Percentiles rank a stretch among this genome's conserved stretches.
Conservation (phyloP, 495 filamentous ascomycete genomes). For the Aspergillus baeticus region DNA sequence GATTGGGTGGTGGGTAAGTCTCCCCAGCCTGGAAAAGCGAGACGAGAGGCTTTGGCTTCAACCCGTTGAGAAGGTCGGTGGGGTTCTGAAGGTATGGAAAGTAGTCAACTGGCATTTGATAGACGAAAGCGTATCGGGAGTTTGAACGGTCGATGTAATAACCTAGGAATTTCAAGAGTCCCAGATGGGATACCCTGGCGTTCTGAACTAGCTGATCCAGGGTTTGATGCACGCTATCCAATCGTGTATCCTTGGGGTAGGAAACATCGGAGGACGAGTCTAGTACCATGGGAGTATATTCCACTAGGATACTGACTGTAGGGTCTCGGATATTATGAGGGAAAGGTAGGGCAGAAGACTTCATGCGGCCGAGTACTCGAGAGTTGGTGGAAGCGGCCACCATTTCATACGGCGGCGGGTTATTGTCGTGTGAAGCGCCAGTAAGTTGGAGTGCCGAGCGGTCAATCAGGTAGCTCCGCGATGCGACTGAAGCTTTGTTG, state of each 20-base stretch:
- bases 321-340: constrained; percentile 36
- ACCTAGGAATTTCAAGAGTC: constrained; percentile 73
- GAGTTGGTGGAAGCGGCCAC: constrained; percentile 45
- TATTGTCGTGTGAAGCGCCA: constrained; percentile 42
- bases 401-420: constrained; percentile 47
- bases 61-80: constrained; percentile 38
- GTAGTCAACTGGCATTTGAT: constrained; percentile 69
- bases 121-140: constrained; percentile 78
- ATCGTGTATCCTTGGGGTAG: constrained; percentile 25
- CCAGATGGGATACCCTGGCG: constrained; percentile 55
- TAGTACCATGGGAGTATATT: constrained; percentile 46
- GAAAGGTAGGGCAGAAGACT: constrained; percentile 39
- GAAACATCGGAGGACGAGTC: constrained; percentile 31
- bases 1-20: constrained; percentile 49
- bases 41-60: constrained; percentile 46
- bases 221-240: constrained; percentile 42
- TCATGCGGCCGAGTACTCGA: constrained; percentile 46
- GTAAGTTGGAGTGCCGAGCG: constrained; percentile 44
- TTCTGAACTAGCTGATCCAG: constrained; percentile 48
- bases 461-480: constrained; percentile 39
- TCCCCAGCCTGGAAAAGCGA: constrained; percentile 48
- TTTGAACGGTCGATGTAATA: constrained; percentile 80
- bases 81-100: constrained; percentile 46
- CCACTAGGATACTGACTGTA: constrained; percentile 42
- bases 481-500: constrained; percentile 15